Evolutionary conservation across 805 yeast genomes (phyloP).

Genomic region (Zygotorulaspora chibaensis): DNA sequence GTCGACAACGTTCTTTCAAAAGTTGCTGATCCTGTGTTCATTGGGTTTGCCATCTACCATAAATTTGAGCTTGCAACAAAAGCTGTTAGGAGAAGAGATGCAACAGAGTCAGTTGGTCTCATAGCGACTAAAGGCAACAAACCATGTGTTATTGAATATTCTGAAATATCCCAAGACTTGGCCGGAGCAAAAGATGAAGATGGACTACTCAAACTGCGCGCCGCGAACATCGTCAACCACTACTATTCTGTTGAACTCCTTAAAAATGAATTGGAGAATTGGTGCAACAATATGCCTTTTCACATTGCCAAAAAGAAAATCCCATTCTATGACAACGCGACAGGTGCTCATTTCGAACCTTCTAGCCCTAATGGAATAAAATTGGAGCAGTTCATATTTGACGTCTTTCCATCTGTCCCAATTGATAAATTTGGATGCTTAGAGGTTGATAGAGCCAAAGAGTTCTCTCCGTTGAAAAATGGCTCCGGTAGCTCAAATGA

Average conservation of each 20-base stretch:
- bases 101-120: conserved; percentile 85
- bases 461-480: conserved; percentile 92
- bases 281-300: conserved; percentile 80
- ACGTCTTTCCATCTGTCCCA: conserved; percentile 79
- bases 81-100: conserved; percentile 88
- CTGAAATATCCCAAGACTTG: conserved; percentile 76
- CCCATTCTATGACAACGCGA: conserved; percentile 47
- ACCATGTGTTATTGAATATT: conserved; percentile 93
- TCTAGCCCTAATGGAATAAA: conserved; percentile 82
- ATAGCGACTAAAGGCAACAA: conserved; percentile 63
- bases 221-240: conserved; percentile 97
- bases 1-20: conserved; percentile 90
- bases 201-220: conserved; percentile 69
- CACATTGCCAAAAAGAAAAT: conserved; percentile 94
- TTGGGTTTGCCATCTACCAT: conserved; percentile 76
- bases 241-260: conserved; percentile 83
- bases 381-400: conserved; percentile 94
- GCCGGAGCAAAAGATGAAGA: conserved; percentile 59
- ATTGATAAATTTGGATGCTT: conserved; percentile 77
- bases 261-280: conserved; percentile 51
- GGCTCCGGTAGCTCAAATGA: conserved; percentile 79
- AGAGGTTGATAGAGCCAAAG: conserved; percentile 81
- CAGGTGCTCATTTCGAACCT: conserved; percentile 56
- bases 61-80: conserved; percentile 79
- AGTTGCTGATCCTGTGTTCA: conserved; percentile 82